Conservation (phyloP, 2,329 filamentous ascomycete genomes). For the Curvularia lunata region DNA sequence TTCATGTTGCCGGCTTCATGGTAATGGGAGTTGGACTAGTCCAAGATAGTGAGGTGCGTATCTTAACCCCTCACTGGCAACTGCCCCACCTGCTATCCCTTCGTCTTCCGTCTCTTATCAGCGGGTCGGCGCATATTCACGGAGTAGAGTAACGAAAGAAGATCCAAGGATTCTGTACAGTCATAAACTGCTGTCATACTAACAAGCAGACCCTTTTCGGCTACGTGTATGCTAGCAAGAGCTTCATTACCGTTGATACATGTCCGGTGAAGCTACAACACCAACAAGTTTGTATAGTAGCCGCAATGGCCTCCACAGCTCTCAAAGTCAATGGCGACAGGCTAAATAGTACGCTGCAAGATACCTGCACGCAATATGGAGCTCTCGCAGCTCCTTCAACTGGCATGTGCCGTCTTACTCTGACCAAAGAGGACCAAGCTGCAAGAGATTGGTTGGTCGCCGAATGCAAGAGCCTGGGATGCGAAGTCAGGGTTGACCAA, state of each 20-base stretch:
- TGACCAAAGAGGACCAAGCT: constrained; percentile 50
- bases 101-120: constrained; percentile 29
- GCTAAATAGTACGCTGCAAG: constrained; percentile 33
- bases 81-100: constrained; percentile 16
- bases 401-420: constrained; percentile 75
- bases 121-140: constrained; percentile 10
- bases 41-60: constrained; percentile 27
- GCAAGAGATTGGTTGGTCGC: constrained; percentile 40
- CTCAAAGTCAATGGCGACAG: constrained; percentile 34
- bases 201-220: constrained; percentile 11
- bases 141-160: constrained; percentile 6
- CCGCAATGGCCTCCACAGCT: constrained; percentile 9
- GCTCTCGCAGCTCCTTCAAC: constrained; percentile 51
- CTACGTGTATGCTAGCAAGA: constrained; percentile 11
- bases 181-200: constrained; percentile 25
- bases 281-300: background rate
- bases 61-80: constrained; percentile 35
- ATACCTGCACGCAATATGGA: constrained; percentile 38
- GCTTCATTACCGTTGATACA: background rate
- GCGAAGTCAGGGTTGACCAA: constrained; percentile 43
- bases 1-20: constrained; percentile 12
- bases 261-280: background rate
- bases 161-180: constrained; percentile 10
- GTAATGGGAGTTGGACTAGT: constrained; percentile 21
- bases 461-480: constrained; percentile 37